Evolutionary conservation across 2,329 filamentous ascomycete species (phyloP), one percentile per base, ranked within the genome.

Genomic region (Exophiala sp.): DNA sequence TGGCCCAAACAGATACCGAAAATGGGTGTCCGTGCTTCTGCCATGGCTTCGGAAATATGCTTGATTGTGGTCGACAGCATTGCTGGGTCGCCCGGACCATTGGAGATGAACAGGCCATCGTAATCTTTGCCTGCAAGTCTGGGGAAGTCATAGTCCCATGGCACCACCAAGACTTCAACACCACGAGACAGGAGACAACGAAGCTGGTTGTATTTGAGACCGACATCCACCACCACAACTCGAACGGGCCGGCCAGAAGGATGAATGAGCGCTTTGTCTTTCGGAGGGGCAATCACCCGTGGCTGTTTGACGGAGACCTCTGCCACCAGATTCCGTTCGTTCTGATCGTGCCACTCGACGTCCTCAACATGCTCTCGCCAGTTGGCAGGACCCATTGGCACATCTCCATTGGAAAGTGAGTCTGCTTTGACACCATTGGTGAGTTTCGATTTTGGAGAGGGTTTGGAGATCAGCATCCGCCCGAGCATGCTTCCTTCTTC

Each of bases 201-300:
- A 62, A 98, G 78, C 73, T 98, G 93, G 73, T 97, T 98, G 74
- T 88, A 96, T 73, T 98, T 98, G 76, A 97, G 83, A 68, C 93
- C 93, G 61, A 98, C 91, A 73, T 98, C 93, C 61, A 98, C 80
- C 67, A 89, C 95, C 43, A 97, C 76, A 55, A 98, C 83, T 65
- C 90, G 87, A 52, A 97, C 78, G 43, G 84, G 78, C 62, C 90
- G 86, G 55, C 91, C 93, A 49, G 88, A 94, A 34, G 90, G 86
- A 71, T 95, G 89, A 70, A 87, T 85, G 62, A 95, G 79, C 57
- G 84, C 82, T 62, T 77, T 79, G 51, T 82, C 78, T 27, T 81
- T 71, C 57, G 81, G 80, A 46, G 90, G 89, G 62, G 82, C 82
- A 73, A 91, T 97, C 50, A 95, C 77, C 68, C 88, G 91, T 50